Conservation (phyloP, 1,284 basidiomycete genomes). For the Leccinum huronense region DNA sequence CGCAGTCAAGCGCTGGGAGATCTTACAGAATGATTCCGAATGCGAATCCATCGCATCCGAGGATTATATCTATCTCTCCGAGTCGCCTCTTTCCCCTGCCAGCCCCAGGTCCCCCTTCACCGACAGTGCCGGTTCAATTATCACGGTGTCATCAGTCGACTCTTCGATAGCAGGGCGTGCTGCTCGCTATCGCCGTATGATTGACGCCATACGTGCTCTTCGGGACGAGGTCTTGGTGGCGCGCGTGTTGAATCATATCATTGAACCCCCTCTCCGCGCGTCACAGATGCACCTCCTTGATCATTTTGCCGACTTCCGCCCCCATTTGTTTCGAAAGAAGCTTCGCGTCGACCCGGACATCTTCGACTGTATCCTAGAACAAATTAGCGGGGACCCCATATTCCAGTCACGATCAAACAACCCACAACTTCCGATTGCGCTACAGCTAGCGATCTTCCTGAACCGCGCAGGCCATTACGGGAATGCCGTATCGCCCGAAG, state of each 20-base stretch:
- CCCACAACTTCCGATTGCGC: conserved; percentile 35
- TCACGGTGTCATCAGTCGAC: not conserved
- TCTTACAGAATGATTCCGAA: not conserved
- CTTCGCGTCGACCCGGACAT: not conserved
- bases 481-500: not conserved
- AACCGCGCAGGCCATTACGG: not conserved
- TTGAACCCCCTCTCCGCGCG: not conserved
- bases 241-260: not conserved
- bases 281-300: not conserved
- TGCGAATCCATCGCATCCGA: not conserved
- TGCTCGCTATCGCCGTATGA: not conserved
- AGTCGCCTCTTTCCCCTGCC: not conserved
- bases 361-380: conserved; percentile 5
- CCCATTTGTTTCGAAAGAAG: not conserved
- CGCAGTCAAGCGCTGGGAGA: not conserved
- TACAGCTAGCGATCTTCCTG: conserved; percentile 28
- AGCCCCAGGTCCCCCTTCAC: not conserved
- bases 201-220: not conserved
- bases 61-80: not conserved
- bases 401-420: conserved; percentile 34
- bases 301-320: not conserved
- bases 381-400: conserved; percentile 21
- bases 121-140: not conserved
- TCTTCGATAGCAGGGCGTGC: not conserved
- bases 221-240: not conserved